phyloP scores from a whole-genome alignment of 2,329 filamentous ascomycete species.

The Biscogniauxia sp. region DNA sequence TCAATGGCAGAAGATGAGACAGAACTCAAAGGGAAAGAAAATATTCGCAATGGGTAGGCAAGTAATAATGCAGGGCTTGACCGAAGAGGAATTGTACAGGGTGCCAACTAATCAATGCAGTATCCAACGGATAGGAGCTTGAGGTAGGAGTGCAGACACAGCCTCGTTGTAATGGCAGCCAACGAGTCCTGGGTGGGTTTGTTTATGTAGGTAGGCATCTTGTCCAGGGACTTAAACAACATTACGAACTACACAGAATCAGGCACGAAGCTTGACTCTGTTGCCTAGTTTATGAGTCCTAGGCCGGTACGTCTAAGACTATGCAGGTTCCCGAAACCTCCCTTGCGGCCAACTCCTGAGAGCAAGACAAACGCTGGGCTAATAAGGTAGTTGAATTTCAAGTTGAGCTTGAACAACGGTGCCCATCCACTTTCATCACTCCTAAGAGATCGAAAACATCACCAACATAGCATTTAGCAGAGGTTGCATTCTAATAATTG shows the following conservation, averaged over 20 bases:
- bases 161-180: not conserved
- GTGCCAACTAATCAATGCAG: not conserved
- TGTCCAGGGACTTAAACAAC: not conserved
- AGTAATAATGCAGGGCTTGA: not conserved
- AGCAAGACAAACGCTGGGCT: not conserved
- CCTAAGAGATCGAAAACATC: not conserved
- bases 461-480: not conserved
- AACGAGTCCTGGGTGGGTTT: too few relatives aligned
- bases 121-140: not conserved
- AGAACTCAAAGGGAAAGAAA: not conserved
- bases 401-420: not conserved
- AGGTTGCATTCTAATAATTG: not conserved
- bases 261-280: not conserved
- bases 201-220: not conserved
- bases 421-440: not conserved
- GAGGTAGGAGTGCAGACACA: not conserved
- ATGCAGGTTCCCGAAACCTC: slow-evolving; percentile 4
- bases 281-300: too few relatives aligned
- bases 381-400: not conserved
- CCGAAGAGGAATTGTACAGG: not conserved
- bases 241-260: not conserved
- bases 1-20: not conserved
- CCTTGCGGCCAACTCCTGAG: not conserved
- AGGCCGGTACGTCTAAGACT: not conserved
- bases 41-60: not conserved